These are phyloP conservation scores for Metarhizium robertsii DNA, from an alignment of 2,329 filamentous ascomycete genomes.

Conservation along the genomic window DNA sequence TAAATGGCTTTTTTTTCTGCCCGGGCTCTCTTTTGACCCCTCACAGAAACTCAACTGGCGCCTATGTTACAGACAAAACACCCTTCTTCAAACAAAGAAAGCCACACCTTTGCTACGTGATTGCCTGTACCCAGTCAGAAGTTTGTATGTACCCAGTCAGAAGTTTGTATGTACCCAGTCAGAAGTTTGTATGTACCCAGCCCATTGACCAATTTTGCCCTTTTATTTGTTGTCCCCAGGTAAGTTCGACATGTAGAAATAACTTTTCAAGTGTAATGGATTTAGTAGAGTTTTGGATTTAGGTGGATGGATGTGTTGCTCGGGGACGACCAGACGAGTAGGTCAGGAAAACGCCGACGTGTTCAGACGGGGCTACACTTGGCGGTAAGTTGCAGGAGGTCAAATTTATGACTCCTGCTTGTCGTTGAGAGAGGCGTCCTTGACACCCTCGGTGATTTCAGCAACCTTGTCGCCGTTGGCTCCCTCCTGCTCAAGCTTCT, in stretches of 20 bases:
- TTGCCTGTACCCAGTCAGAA: background rate
- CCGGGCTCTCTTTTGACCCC: background rate
- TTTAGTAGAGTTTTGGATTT: background rate
- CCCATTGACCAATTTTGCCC: background rate
- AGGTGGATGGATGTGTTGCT: background rate
- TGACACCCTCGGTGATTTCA: slow-evolving; percentile 40
- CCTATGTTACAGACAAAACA: background rate
- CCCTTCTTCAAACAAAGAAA: background rate
- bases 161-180: background rate
- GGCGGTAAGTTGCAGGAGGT: slow-evolving; percentile 4
- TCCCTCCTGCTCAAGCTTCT: slow-evolving; percentile 61
- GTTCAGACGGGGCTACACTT: background rate
- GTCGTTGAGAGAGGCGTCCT: slow-evolving; percentile 43
- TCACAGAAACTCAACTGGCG: background rate
- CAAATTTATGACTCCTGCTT: slow-evolving; percentile 36
- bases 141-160: background rate
- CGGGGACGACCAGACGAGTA: background rate
- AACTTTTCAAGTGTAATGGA: background rate
- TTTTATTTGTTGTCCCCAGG: background rate
- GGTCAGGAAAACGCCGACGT: background rate
- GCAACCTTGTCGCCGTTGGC: slow-evolving; percentile 40
- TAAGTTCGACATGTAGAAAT: background rate
- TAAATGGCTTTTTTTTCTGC: background rate
- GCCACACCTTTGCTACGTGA: background rate
- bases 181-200: background rate